A percentile compares a stretch with the other conserved stretches of the same genome.
Conservation (phyloP, 257 asterid genomes). For the Solanum chilense region DNA sequence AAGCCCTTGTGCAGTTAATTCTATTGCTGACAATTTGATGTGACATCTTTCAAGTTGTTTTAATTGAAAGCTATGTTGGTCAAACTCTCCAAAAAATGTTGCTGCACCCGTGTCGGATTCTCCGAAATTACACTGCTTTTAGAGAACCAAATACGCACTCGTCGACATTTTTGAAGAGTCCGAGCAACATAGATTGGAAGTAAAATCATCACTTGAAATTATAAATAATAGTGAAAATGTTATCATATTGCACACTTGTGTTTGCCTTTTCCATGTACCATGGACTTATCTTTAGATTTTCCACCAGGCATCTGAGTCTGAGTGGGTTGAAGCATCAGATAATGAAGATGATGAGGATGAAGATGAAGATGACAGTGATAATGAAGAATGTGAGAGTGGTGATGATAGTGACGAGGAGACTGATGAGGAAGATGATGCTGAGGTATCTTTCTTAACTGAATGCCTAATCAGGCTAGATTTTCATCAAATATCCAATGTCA, state of each 20-base stretch:
- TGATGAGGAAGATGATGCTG: slow-evolving; percentile 48
- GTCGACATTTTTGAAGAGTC: not conserved
- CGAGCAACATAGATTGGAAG: not conserved
- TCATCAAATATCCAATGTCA: not conserved
- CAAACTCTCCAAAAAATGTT: not conserved
- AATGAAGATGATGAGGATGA: slow-evolving; percentile 57
- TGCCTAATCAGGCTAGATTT: not conserved
- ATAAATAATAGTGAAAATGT: not conserved
- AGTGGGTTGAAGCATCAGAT: slow-evolving; percentile 90
- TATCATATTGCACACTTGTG: not conserved
- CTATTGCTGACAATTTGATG: not conserved
- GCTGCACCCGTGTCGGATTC: not conserved
- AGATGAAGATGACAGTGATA: slow-evolving; percentile 49
- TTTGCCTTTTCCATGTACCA: not conserved
- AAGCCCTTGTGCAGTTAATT: not conserved
- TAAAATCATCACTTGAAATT: not conserved
- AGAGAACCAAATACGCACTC: not conserved
- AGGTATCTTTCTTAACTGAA: slow-evolving; percentile 37
- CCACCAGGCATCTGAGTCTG: slow-evolving; percentile 78
- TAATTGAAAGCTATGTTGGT: not conserved
- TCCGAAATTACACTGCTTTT: not conserved
- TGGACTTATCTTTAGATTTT: slow-evolving; percentile 3
- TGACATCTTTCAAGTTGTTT: not conserved
- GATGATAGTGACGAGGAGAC: slow-evolving; percentile 46
- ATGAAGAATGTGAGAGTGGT: slow-evolving; percentile 47